A percentile compares a stretch with the other conserved stretches of the same genome.
These are phyloP conservation scores for Exophiala xenobiotica DNA, from an alignment of 2,329 filamentous ascomycete species.

Conservation along the genomic window DNA sequence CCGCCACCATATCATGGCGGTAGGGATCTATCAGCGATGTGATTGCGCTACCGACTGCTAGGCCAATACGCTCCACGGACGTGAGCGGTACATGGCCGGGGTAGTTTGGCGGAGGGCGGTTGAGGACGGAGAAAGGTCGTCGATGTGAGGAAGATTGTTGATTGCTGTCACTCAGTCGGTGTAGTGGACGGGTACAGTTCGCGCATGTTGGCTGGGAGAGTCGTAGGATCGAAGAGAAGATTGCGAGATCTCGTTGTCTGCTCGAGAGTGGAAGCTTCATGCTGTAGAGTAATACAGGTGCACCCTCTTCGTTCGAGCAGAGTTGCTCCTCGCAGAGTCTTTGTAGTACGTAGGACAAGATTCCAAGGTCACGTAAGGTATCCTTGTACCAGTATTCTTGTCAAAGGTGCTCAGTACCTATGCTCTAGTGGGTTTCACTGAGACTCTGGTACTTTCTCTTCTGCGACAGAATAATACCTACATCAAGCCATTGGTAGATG, in stretches of 20 bases:
- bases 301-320: no score
- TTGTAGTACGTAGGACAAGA: no score
- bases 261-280: slow-evolving; percentile 9
- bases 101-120: slow-evolving; percentile 83
- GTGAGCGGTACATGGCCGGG: slow-evolving; percentile 90
- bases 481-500: no score
- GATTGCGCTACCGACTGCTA: slow-evolving; percentile 63
- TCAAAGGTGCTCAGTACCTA: no score
- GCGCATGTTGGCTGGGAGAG: slow-evolving; percentile 56
- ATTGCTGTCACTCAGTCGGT: neutral
- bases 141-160: slow-evolving; percentile 33
- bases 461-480: no score
- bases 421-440: no score
- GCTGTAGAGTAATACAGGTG: neutral
- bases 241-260: slow-evolving; percentile 13
- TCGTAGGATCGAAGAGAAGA: slow-evolving; percentile 21
- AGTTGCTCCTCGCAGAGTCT: no score
- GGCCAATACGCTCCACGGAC: slow-evolving; percentile 67
- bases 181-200: slow-evolving; percentile 64
- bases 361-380: no score
- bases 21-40: slow-evolving; percentile 69
- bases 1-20: slow-evolving; percentile 84
- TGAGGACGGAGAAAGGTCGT: slow-evolving; percentile 77
- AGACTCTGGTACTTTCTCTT: no score
- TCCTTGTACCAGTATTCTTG: no score